Conservation (phyloP, 805 yeast species). For the Zygotorulaspora florentina region DNA sequence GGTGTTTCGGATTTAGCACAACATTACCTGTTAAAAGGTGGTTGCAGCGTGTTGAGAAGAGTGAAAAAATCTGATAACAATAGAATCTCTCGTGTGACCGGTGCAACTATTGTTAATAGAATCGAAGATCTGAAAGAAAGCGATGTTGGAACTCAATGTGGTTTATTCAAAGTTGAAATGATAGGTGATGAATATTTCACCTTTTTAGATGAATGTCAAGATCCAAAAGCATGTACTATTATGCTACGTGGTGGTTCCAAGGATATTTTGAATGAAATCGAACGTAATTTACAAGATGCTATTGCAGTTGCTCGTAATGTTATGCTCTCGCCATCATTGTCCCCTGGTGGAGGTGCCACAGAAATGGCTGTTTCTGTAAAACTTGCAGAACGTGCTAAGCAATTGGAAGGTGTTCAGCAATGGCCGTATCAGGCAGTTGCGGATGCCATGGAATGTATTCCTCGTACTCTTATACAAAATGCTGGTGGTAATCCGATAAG, state of each 20-base stretch:
- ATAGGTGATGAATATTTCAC: conserved; percentile 98
- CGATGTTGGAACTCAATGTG: conserved; percentile 87
- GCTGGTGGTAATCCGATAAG: conserved; percentile 97
- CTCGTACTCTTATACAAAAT: conserved; percentile 94
- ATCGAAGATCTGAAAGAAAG: conserved; percentile 89
- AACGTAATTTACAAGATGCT: conserved; percentile 95
- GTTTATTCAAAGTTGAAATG: conserved; percentile 84
- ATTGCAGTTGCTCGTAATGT: conserved; percentile 97
- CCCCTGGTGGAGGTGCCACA: conserved; percentile 99
- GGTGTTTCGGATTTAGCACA: conserved; percentile 98
- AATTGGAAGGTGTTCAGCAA: conserved; percentile 90
- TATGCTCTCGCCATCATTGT: conserved; percentile 84
- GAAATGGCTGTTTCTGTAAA: conserved; percentile 96
- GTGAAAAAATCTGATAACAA: conserved; percentile 94
- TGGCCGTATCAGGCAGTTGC: conserved; percentile 99
- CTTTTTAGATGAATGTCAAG: conserved; percentile 68
- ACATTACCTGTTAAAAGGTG: conserved; percentile 90
- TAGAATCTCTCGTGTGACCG: conserved; percentile 94
- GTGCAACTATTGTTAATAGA: conserved; percentile 95
- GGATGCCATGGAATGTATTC: conserved; percentile 97
- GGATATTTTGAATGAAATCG: conserved; percentile 93
- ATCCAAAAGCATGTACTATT: conserved; percentile 92
- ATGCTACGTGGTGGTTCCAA: conserved; percentile 94
- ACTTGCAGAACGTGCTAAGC: conserved; percentile 84
- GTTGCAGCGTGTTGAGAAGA: conserved; percentile 88